Evolutionary conservation across 371 early-diverging fungal genomes (phyloP).

Genomic region (Mortierella sp.): DNA sequence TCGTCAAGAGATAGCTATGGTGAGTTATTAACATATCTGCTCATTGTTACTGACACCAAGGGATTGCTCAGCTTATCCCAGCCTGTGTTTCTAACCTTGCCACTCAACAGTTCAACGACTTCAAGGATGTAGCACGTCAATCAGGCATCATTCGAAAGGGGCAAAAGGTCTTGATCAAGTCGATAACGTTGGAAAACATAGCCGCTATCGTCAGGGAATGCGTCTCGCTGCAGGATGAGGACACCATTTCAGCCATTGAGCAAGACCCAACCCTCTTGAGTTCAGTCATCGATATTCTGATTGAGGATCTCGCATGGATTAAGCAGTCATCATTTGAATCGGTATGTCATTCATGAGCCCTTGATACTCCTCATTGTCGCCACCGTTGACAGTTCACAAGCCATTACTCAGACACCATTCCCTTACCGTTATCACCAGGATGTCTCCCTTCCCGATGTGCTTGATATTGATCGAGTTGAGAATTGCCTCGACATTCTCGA

Average conservation of each 20-base stretch:
- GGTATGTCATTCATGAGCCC: slow-evolving; percentile 9
- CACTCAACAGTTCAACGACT: slow-evolving; percentile 24
- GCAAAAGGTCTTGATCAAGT: slow-evolving; percentile 38
- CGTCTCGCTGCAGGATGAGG: slow-evolving; percentile 8
- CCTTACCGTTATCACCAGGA: slow-evolving; percentile 1
- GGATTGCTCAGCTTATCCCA: too few species aligned
- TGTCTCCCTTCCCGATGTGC: slow-evolving; percentile 29
- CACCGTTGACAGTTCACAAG: too few species aligned
- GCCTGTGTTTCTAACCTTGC: neutral
- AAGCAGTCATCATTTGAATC: slow-evolving; percentile 27
- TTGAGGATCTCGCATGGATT: slow-evolving; percentile 45
- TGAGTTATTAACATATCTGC: neutral
- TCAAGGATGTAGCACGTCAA: slow-evolving; percentile 32
- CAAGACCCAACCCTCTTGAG: slow-evolving; percentile 16
- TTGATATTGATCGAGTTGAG: slow-evolving; percentile 40
- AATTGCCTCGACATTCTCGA: slow-evolving; percentile 41
- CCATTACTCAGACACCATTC: neutral
- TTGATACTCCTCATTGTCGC: neutral
- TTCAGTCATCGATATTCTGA: slow-evolving; percentile 16
- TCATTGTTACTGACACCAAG: too few species aligned
- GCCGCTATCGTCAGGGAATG: slow-evolving; percentile 13
- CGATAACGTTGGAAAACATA: slow-evolving; percentile 21
- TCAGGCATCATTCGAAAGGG: slow-evolving; percentile 42
- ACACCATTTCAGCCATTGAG: slow-evolving; percentile 9
- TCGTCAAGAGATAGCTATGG: slow-evolving; percentile 28